A percentile compares a stretch with the other conserved stretches of the same genome.
Conservation (phyloP, 108 stramenopile species). For the Fragilaria crotonensis region DNA sequence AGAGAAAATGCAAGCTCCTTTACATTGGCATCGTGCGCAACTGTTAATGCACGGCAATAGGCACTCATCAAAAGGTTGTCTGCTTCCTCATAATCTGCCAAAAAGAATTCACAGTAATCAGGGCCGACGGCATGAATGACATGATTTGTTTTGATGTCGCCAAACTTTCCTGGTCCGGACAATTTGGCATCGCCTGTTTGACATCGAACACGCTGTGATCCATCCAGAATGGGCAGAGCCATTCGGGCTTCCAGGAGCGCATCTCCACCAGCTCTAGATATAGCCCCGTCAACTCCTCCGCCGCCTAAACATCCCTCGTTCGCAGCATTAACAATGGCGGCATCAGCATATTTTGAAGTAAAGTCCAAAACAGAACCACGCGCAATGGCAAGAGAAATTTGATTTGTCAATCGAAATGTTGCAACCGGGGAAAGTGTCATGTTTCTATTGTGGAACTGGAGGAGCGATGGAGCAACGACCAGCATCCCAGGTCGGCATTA, state of each 20-base stretch:
- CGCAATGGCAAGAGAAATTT: conserved; percentile 28
- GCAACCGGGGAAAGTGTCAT: background rate
- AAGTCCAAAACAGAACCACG: conserved; percentile 43
- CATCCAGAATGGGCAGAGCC: conserved; percentile 29
- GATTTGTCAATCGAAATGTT: background rate
- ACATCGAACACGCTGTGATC: conserved; percentile 39
- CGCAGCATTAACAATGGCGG: conserved; percentile 82
- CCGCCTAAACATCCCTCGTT: conserved; percentile 75
- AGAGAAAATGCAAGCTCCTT: conserved; percentile 64
- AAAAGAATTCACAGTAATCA: conserved; percentile 38
- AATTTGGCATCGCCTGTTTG: conserved; percentile 55
- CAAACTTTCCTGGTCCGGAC: conserved; percentile 58
- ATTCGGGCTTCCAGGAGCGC: conserved; percentile 38
- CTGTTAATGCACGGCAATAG: conserved; percentile 37
- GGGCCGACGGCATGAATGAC: conserved; percentile 88
- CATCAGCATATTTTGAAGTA: too few relatives aligned
- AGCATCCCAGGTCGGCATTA: too few relatives aligned
- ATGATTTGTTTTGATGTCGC: conserved; percentile 32
- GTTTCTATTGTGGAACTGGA: background rate
- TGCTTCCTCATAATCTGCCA: conserved; percentile 5
- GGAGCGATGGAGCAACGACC: too few relatives aligned
- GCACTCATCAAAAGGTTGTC: conserved; percentile 44
- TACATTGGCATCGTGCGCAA: conserved; percentile 25
- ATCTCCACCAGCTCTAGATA: conserved; percentile 54
- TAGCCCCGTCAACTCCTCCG: conserved; percentile 90